Evolutionary conservation across 306 rosid genomes (phyloP).

Genomic region (Hylodesmum podocarpum): DNA sequence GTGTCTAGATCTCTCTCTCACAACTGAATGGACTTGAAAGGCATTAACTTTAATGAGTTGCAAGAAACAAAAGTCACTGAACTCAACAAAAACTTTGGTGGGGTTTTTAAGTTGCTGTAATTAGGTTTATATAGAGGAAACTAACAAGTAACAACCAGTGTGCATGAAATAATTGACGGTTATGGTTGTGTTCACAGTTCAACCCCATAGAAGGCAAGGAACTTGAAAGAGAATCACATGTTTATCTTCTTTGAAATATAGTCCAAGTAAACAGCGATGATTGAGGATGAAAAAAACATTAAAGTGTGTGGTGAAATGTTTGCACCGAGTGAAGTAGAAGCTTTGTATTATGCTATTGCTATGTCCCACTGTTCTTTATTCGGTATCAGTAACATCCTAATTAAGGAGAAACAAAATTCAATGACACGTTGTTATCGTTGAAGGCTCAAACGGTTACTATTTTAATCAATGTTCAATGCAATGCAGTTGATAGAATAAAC

Average conservation of each 20-base stretch:
- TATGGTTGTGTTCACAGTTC: constrained; percentile 18
- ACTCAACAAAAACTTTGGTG: constrained; percentile 7
- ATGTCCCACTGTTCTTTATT: constrained; percentile 13
- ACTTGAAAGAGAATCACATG: constrained; percentile 22
- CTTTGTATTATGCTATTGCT: too few relatives aligned
- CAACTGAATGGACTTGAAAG: constrained; percentile 17
- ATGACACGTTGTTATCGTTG: not conserved
- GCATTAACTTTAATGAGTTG: constrained; percentile 16
- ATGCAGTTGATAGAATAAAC: not conserved
- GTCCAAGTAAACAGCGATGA: constrained; percentile 33
- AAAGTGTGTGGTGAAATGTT: constrained; percentile 43
- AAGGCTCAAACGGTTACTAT: not conserved
- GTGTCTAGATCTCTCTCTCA: constrained; percentile 49
- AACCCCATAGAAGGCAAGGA: constrained; percentile 29
- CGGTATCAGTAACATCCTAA: not conserved
- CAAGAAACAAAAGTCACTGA: not conserved
- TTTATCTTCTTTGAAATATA: constrained; percentile 22
- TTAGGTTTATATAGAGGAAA: constrained; percentile 33
- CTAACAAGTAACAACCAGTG: not conserved
- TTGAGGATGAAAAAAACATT: constrained; percentile 22
- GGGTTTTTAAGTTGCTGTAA: constrained; percentile 9
- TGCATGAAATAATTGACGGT: constrained; percentile 27
- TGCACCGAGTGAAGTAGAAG: constrained; percentile 26
- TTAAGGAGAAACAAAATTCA: not conserved
- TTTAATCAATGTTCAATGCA: not conserved